Base-by-base conservation (phyloP, 768 basidiomycete species). In the Suillus placidus region DNA sequence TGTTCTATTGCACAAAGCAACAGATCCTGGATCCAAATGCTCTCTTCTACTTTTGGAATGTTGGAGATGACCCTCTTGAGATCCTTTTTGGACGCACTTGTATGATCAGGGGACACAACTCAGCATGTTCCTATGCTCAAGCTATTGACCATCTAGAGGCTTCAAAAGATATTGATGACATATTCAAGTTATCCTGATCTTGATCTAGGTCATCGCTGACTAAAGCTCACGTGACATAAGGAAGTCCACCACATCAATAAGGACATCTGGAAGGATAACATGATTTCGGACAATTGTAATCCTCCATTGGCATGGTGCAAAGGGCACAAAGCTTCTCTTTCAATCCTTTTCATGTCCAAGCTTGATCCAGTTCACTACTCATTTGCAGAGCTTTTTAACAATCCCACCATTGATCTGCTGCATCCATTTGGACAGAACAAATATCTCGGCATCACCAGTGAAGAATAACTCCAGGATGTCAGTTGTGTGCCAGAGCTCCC, bases 61-160 rank as follows among this genome's bases (percentile, higher is more conserved):
- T 66, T 64, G 75, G 78, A 4, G 71, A 74, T 56, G 74, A 79
- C 60, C 69, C 68, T 0, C 70, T 79, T 0, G 74, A 79, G 58
- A 45, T 68, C 2, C 42, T 76, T 0, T 79, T 79, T 7, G 49
- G 49, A 2, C 4, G 13, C 23, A 51, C 49, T 14, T 26, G 3
- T 14, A 51, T 51, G 49, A 51, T 51, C 6, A 1, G 49, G 0
- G 23, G 49, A 3, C 23, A 51, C 13, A 51, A 51, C 10, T 51
- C 23, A 66, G 74, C 68, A 68, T 14, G 49, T 9, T 60, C 58
- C 6, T 56, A 66, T 30, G 54, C 60, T 2, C 64, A 67, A n/a
- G 54, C 54, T 2, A 34, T 64, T 2, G 56, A 64, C 6, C 26
- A 26, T 2, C 35, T 63, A 6, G 14, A 16, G 2, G 14, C 63